phyloP scores from a whole-genome alignment of 306 rosid species.

The Acacia acuminata region DNA sequence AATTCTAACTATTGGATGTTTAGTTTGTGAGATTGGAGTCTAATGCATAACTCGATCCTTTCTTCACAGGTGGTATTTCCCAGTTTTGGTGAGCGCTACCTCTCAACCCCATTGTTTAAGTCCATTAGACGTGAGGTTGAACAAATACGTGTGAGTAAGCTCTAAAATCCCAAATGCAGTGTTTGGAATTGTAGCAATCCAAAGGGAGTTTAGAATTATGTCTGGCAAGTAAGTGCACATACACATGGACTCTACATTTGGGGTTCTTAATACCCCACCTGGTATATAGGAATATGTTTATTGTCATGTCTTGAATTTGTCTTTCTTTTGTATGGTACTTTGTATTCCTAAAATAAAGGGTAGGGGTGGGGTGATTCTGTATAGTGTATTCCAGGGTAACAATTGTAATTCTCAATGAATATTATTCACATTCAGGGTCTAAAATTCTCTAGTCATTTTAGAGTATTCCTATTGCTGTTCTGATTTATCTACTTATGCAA shows the following conservation, averaged over 20 bases:
- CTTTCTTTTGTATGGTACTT: not conserved
- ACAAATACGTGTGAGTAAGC: conserved; percentile 47
- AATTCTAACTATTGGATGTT: not conserved
- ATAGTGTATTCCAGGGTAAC: not conserved
- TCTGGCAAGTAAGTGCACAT: not conserved
- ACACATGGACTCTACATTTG: not conserved
- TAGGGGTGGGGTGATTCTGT: not conserved
- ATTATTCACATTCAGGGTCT: not conserved
- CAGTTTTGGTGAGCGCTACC: conserved; percentile 68
- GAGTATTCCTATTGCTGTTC: too few species aligned
- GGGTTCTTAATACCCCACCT: not conserved
- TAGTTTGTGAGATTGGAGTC: not conserved
- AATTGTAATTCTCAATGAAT: not conserved
- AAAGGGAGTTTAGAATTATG: not conserved
- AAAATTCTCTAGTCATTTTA: not conserved
- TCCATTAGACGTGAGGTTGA: conserved; percentile 62
- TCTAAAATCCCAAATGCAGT: not conserved
- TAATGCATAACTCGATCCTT: not conserved
- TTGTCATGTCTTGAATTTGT: not conserved
- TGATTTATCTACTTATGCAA: too few species aligned
- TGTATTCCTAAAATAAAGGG: not conserved
- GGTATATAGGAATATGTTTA: not conserved
- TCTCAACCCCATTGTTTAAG: conserved; percentile 58
- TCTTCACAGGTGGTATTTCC: conserved; percentile 57
- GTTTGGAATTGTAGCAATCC: not conserved